Evolutionary conservation across 495 filamentous ascomycete species (phyloP).

Genomic region (Neurospora hispaniola): DNA sequence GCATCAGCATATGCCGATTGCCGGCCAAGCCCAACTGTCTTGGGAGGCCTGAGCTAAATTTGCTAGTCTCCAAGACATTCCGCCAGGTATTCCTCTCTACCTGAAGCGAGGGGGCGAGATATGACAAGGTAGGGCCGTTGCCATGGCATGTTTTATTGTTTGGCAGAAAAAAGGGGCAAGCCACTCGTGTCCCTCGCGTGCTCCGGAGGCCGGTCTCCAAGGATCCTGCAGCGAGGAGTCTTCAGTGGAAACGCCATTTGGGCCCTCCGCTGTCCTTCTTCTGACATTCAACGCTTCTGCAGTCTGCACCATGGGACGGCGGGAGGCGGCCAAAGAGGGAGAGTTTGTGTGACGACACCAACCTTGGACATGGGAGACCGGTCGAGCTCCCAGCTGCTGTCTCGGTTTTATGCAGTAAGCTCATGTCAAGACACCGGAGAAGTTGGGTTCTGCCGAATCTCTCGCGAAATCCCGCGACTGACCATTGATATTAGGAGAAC

Average conservation of each 20-base stretch:
- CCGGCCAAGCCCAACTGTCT: not conserved
- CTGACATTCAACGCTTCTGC: not conserved
- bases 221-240: not conserved
- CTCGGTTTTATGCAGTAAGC: not conserved
- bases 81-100: not conserved
- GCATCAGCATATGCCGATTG: not conserved
- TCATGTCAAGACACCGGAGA: not conserved
- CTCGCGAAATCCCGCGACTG: not conserved
- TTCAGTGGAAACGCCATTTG: not conserved
- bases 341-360: not conserved
- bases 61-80: not conserved
- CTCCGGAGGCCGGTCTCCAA: not conserved
- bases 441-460: not conserved
- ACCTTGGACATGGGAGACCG: not conserved
- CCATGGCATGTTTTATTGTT: not conserved
- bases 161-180: conserved; percentile 1
- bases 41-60: not conserved
- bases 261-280: not conserved
- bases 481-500: not conserved
- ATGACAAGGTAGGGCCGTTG: not conserved
- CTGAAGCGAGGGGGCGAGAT: not conserved
- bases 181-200: not conserved
- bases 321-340: not conserved
- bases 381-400: not conserved
- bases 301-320: not conserved